Base-by-base conservation (phyloP, 345 rosid genomes). In the Eutrema japonicum region DNA sequence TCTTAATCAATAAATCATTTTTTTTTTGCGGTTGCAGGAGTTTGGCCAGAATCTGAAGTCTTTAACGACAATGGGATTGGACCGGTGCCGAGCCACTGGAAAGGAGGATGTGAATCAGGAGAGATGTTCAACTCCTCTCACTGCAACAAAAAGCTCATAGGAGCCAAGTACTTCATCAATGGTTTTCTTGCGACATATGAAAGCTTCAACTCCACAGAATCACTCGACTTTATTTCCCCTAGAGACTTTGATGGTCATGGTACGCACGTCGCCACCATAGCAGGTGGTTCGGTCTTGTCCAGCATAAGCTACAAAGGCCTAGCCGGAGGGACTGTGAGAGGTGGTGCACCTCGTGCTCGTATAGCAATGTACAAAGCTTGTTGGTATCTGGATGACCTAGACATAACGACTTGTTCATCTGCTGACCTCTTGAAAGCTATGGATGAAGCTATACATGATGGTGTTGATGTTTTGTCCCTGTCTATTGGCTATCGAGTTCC, bases 101-200 rank as follows among this genome's bases (percentile, higher is more conserved):
- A 70, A 64, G 79, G 79, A 70, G 11, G 67, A 6, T 76, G 79
- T 64, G 38, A 63, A 76, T 12, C 71, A 26, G 75, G 79, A 55
- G 79, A 64, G 26, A 9, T 1, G 3, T 76, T 76, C 66, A 70
- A 55, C 10, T 18, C 75, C 7, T 64, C 78, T 5, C 64, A 81
- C 41, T 80, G 91, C 33, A 87, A 87, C 46, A 79, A 79, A 50
- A 87, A 87, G 68, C 80, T 87, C 8, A 82, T 87, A 47, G 91
- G 91, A 72, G 88, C 91, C 1, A 78, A 79, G 56, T 87, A 59
- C 13, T 85, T 83, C 75, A 80, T 74, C 13, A 51, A 73, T 12
- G 91, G 73, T 1, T 78, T 83, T 38, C 67, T 80, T 10, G 84
- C 83, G 0, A 56, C 68, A 0, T 16, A 74, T 22, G 72, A 64